Conservation (phyloP, 2,329 filamentous ascomycete genomes). For the Metarhizium album region DNA sequence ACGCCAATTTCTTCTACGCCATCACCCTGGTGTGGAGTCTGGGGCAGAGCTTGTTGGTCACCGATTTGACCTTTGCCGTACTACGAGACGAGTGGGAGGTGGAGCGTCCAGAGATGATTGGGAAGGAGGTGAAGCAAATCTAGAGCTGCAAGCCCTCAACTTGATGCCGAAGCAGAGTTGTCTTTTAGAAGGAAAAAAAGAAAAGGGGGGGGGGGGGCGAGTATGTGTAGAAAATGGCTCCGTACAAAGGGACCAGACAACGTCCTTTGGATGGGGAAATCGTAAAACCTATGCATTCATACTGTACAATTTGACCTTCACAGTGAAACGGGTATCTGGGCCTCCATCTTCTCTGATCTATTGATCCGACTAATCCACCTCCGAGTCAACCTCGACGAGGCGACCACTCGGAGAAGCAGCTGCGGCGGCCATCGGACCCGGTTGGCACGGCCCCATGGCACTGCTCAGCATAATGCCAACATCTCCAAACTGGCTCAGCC, state of each 20-base stretch:
- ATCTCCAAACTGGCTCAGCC: slow-evolving; percentile 34
- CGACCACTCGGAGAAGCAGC: slow-evolving; percentile 12
- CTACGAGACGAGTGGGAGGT: slow-evolving; percentile 90
- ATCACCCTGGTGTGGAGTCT: slow-evolving; percentile 98
- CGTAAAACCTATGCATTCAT: background rate
- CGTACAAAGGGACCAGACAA: background rate
- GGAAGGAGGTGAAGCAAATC: slow-evolving; percentile 79
- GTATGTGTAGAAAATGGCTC: background rate
- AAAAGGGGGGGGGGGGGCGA: background rate
- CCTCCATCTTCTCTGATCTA: background rate
- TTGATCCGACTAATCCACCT: slow-evolving; percentile 27
- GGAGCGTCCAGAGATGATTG: slow-evolving; percentile 79
- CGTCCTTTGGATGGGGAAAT: background rate
- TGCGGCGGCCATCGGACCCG: slow-evolving; percentile 9
- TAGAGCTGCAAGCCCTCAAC: slow-evolving; percentile 25
- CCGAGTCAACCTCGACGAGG: slow-evolving; percentile 24
- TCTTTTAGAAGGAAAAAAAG: background rate
- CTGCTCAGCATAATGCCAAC: slow-evolving; percentile 33
- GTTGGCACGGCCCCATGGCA: slow-evolving; percentile 18
- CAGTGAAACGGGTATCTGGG: slow-evolving; percentile 8
- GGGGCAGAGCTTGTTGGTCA: slow-evolving; percentile 75
- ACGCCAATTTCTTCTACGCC: slow-evolving; percentile 98
- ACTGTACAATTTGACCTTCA: background rate
- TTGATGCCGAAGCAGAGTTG: background rate
- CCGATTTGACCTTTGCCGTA: slow-evolving; percentile 79